These are phyloP conservation scores for Fusarium xyrophilum DNA, from an alignment of 2,329 filamentous ascomycete genomes.

Conservation along the genomic window DNA sequence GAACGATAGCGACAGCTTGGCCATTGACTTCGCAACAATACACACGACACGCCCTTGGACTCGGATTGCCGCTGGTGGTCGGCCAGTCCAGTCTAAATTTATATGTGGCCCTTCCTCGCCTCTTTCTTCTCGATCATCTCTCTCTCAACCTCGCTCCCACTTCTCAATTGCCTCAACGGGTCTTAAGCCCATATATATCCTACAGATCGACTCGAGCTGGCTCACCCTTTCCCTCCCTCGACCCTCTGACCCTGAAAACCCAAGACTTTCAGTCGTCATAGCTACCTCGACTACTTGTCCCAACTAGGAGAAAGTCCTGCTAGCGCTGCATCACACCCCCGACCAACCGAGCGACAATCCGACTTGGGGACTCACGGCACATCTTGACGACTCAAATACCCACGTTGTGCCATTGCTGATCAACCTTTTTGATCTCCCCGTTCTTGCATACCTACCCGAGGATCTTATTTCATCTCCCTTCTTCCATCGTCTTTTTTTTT, in stretches of 20 bases:
- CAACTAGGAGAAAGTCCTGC: conserved; percentile 35
- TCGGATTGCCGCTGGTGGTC: conserved; percentile 31
- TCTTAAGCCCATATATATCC: conserved; percentile 12
- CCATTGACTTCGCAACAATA: conserved; percentile 3
- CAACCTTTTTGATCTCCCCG: conserved; percentile 21
- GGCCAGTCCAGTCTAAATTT: conserved; percentile 22
- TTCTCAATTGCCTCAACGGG: conserved; percentile 13
- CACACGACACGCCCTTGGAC: conserved; percentile 4
- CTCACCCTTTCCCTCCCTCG: neutral
- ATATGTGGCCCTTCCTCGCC: conserved; percentile 39
- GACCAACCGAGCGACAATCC: conserved; percentile 42
- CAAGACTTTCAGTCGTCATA: conserved; percentile 23
- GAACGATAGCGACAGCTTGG: neutral
- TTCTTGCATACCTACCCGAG: conserved; percentile 8
- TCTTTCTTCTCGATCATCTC: conserved; percentile 1
- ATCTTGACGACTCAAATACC: conserved; percentile 25
- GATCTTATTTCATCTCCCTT: neutral
- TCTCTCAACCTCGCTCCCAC: conserved; percentile 7
- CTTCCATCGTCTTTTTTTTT: neutral
- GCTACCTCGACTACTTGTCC: conserved; percentile 28
- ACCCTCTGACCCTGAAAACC: neutral
- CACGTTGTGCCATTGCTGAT: conserved; percentile 16
- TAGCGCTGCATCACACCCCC: conserved; percentile 33
- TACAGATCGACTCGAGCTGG: conserved; percentile 26
- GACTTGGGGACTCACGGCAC: conserved; percentile 21